Conservation (phyloP, 495 filamentous ascomycete species). For the Trichoderma asperelloides region DNA sequence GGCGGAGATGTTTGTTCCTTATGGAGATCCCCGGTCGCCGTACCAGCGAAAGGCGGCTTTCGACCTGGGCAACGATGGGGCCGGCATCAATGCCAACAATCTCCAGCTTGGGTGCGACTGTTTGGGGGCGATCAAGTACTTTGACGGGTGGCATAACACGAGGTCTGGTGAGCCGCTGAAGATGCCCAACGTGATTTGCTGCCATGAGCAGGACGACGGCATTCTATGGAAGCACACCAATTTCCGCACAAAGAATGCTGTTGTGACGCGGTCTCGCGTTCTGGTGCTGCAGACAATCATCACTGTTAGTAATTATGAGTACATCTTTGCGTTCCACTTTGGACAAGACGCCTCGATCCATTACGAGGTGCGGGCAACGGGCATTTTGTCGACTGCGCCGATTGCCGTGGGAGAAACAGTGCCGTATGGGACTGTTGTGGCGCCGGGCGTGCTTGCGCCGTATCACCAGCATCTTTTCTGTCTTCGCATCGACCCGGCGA, state of each 20-base stretch:
- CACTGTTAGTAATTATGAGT: conserved; percentile 96
- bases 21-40: conserved; percentile 86
- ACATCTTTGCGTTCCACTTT: conserved; percentile 26
- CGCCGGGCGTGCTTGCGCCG: conserved; percentile 43
- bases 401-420: conserved; percentile 68
- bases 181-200: conserved; percentile 93
- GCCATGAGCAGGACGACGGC: conserved; percentile 90
- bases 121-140: conserved; percentile 90
- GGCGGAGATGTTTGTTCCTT: conserved; percentile 95
- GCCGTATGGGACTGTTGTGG: conserved; percentile 88
- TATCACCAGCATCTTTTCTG: conserved; percentile 98
- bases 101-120: conserved; percentile 87
- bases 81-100: conserved; percentile 92
- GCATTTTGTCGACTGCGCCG: conserved; percentile 88
- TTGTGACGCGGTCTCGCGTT: conserved; percentile 81
- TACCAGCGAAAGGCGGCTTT: conserved; percentile 94
- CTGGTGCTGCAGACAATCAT: conserved; percentile 89
- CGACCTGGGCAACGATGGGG: conserved; percentile 89
- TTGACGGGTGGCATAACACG: conserved; percentile 76
- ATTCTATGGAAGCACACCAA: conserved; percentile 96
- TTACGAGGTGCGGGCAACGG: conserved; percentile 90
- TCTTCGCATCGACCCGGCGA: conserved; percentile 77
- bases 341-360: conserved; percentile 82
- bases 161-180: conserved; percentile 62
- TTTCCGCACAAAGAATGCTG: conserved; percentile 80